Evolutionary conservation across 768 basidiomycete species (phyloP), one percentile per base, ranked within the genome.

Genomic region (Suillus spraguei): DNA sequence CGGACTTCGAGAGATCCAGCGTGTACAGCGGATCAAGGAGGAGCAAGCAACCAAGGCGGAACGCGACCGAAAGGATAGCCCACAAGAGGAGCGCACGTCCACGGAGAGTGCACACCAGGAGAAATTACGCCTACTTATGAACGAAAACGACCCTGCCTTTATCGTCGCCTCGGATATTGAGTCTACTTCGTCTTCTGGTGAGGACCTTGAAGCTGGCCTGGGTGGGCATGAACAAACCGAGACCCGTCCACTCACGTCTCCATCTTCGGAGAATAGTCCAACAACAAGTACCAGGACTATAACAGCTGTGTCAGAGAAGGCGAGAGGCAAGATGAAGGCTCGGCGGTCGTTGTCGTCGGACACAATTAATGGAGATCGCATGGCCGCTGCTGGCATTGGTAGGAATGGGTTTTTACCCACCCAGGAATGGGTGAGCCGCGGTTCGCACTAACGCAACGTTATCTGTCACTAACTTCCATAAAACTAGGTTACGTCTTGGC

Each of bases 381-480:
- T 86, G 28, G 87, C 90, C n/a, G 81, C 85, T 36, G 80, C 81
- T 20, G 88, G 87, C 14, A 85, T 96, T 20, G 95, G 95, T 35
- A 83, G 91, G 67, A 96, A 94, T 73, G 94, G 95, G 3, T 99
- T 98, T 76, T 82, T 96, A 9, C 95, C 97, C 13, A 97, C 95
- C 4, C 94, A 97, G 73, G 94, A 95, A 86, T 99, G 97, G 97
- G 95, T 94, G 66, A 61, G 83, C 63, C 28, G 61, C n/a, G 54
- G 46, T 44, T 53, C 52, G 11, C 62, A 10, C 44, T 52, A 47
- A 38, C 39, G 28, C 49, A 39, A 50, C 3, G 13, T 44, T 64
- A 13, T 10, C 53, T n/a, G 35, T 56, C 49, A 47, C 53, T 71
- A 38, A 65, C 46, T 59, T 56, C 60, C 13, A 33, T 11, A 22